A percentile compares a stretch with the other conserved stretches of the same genome.
Evolutionary conservation across 192 early-diverging fungal genomes (phyloP).

Genomic region (Dimargaris cristalligena): DNA sequence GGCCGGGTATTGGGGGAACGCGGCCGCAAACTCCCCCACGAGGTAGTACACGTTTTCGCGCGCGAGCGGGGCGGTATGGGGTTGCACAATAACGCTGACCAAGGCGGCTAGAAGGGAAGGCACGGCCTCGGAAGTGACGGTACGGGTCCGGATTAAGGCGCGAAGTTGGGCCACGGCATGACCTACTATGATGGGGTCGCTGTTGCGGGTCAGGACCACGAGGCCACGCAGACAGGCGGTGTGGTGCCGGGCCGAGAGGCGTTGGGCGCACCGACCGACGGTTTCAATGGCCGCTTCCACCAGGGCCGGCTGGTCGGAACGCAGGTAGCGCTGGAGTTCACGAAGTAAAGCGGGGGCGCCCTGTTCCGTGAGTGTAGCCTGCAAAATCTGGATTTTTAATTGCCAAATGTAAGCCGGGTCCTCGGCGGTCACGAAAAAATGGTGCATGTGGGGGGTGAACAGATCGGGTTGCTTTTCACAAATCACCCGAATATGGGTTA

Average conservation of each 20-base stretch:
- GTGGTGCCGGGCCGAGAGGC: constrained; percentile 19
- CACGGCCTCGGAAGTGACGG: not conserved
- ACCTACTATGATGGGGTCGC: not conserved
- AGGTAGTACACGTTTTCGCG: constrained; percentile 76
- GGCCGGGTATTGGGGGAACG: constrained; percentile 45
- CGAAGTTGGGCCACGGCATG: constrained; percentile 7
- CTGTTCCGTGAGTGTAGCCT: constrained; percentile 38
- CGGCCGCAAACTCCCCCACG: constrained; percentile 58
- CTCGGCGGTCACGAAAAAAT: constrained; percentile 64
- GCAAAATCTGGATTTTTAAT: constrained; percentile 74
- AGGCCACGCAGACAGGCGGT: constrained; percentile 4
- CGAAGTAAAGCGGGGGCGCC: constrained; percentile 51
- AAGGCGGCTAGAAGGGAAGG: not conserved
- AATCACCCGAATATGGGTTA: constrained; percentile 62
- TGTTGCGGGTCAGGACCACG: not conserved
- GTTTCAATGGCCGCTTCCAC: constrained; percentile 47
- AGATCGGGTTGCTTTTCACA: constrained; percentile 45
- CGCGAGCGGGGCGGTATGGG: constrained; percentile 24
- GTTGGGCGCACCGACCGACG: constrained; percentile 36
- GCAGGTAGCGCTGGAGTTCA: constrained; percentile 43
- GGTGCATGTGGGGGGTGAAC: constrained; percentile 51
- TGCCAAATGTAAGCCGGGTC: constrained; percentile 66
- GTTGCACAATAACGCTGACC: not conserved
- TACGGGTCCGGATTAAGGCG: not conserved
- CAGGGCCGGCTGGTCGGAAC: constrained; percentile 34